A percentile compares a stretch with the other conserved stretches of the same genome.
These are phyloP conservation scores for Plantago elongata DNA, from an alignment of 257 asterid species.

Conservation along the genomic window DNA sequence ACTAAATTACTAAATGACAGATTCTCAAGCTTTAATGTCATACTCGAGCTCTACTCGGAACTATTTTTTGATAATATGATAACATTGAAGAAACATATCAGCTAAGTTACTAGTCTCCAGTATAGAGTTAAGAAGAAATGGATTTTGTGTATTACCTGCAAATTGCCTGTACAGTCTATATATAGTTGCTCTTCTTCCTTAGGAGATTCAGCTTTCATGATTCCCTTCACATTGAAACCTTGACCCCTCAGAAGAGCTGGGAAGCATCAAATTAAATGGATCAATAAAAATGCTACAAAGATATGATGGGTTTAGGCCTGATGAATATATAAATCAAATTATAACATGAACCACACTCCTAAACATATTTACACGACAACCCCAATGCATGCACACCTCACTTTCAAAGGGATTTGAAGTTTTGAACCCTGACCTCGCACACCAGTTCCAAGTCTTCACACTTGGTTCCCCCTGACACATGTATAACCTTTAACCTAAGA, in stretches of 20 bases:
- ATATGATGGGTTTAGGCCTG: not conserved
- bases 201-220: slow-evolving; percentile 74
- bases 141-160: slow-evolving; percentile 54
- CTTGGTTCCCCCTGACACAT: too few species aligned
- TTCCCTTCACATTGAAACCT: slow-evolving; percentile 93
- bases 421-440: too few species aligned
- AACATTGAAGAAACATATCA: not conserved
- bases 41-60: not conserved
- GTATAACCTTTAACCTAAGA: too few species aligned
- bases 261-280: slow-evolving; percentile 28
- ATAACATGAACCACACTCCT: not conserved
- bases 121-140: not conserved
- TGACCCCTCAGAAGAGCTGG: slow-evolving; percentile 87
- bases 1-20: not conserved
- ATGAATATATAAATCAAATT: slow-evolving; percentile 1
- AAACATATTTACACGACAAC: too few species aligned
- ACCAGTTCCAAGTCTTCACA: too few species aligned
- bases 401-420: too few species aligned
- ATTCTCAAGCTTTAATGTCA: not conserved
- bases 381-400: too few species aligned
- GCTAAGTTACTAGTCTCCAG: not conserved
- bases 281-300: slow-evolving; percentile 11
- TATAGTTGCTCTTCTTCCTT: slow-evolving; percentile 78
- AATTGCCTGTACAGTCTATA: slow-evolving; percentile 94
- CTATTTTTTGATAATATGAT: not conserved